Percentiles rank a stretch among this genome's conserved stretches.
Evolutionary conservation across 106 monocot species (phyloP).

Genomic region (Narthecium ossifragum): DNA sequence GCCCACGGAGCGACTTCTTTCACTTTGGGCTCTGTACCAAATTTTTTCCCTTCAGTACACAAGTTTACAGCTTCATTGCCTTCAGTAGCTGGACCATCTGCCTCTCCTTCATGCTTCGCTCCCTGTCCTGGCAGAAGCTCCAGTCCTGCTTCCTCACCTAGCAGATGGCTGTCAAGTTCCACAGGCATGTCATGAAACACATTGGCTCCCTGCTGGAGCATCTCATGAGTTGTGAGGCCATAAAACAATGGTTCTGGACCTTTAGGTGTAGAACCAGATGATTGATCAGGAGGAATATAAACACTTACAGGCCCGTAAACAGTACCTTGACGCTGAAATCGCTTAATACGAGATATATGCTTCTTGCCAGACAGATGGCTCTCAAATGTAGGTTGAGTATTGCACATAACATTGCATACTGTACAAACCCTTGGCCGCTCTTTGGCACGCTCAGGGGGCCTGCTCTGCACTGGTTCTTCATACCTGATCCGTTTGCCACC

Average conservation of each 20-base stretch:
- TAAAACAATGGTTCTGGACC: conserved; percentile 40
- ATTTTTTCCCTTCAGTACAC: too few relatives aligned
- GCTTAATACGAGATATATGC: conserved; percentile 38
- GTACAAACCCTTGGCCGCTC: conserved; percentile 47
- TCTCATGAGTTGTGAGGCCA: conserved; percentile 34
- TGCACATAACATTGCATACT: conserved; percentile 51
- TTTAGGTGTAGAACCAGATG: conserved; percentile 4
- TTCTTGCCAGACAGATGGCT: conserved; percentile 60
- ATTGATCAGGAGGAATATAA: conserved; percentile 57
- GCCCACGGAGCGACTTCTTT: too few relatives aligned
- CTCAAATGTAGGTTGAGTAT: conserved; percentile 48
- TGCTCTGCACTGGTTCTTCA: conserved; percentile 3
- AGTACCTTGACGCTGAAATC: conserved; percentile 29
- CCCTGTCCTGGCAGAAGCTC: too few relatives aligned
- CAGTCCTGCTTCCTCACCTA: too few relatives aligned
- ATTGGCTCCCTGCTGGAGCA: conserved; percentile 20
- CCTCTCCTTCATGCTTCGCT: too few relatives aligned
- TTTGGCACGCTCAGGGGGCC: conserved; percentile 15
- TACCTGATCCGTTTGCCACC: conserved; percentile 35
- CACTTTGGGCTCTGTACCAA: too few relatives aligned
- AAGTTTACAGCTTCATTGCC: too few relatives aligned
- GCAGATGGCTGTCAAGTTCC: too few relatives aligned
- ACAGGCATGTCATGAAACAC: not conserved
- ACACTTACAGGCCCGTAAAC: conserved; percentile 41
- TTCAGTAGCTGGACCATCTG: too few relatives aligned